These are phyloP conservation scores for Aspergillus costaricaensis DNA, from an alignment of 2,329 filamentous ascomycete species.

Conservation along the genomic window DNA sequence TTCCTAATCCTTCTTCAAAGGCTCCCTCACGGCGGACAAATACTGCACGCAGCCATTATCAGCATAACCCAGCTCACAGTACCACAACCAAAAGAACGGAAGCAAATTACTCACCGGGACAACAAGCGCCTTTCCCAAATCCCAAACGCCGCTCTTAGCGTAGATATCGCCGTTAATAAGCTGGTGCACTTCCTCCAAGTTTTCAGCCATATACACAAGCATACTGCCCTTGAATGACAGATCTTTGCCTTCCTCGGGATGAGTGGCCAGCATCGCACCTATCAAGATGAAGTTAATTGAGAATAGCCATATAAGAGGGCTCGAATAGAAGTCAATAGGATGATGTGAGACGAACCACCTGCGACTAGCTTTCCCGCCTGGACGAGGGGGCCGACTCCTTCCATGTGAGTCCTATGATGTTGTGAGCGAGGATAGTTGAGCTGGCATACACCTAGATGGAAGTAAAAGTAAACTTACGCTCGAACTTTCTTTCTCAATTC, in stretches of 20 bases:
- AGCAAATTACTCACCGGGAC: slow-evolving; percentile 12
- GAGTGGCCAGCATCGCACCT: slow-evolving; percentile 68
- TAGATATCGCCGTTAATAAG: slow-evolving; percentile 23
- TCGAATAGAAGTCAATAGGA: not conserved
- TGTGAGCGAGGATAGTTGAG: not conserved
- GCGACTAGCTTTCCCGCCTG: slow-evolving; percentile 62
- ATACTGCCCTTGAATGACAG: slow-evolving; percentile 21
- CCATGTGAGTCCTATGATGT: slow-evolving; percentile 55
- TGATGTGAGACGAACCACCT: slow-evolving; percentile 56
- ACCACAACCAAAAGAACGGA: not conserved
- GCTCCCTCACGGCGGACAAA: not conserved
- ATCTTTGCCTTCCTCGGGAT: slow-evolving; percentile 56
- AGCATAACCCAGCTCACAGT: not conserved
- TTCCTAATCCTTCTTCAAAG: not conserved
- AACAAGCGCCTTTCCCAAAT: slow-evolving; percentile 21
- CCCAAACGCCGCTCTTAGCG: slow-evolving; percentile 23
- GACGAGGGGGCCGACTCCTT: slow-evolving; percentile 54
- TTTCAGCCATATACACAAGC: slow-evolving; percentile 21
- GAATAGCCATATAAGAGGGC: not conserved
- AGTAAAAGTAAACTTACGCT: slow-evolving; percentile 26
- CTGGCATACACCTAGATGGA: not conserved
- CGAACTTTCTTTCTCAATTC: slow-evolving; percentile 60
- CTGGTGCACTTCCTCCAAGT: slow-evolving; percentile 17
- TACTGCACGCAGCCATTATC: not conserved
- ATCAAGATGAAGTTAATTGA: not conserved